Evolutionary conservation across 83 land plant genomes (phyloP), one percentile per base, ranked within the genome.

Genomic region (Diphasiastrum complanatum): DNA sequence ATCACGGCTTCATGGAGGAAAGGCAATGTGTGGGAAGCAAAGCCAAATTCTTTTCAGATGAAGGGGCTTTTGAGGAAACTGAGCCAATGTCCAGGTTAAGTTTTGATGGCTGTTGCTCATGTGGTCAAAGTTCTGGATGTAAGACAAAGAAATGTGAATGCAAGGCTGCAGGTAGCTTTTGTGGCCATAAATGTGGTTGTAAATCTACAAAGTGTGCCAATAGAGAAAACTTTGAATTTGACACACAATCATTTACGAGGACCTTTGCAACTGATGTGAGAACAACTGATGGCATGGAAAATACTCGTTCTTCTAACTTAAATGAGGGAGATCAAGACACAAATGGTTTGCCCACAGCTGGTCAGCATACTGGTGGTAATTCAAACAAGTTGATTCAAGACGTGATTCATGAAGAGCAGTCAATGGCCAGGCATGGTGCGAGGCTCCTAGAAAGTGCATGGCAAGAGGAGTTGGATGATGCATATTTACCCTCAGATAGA

Each of bases 101-200:
- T n/a, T n/a, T n/a, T n/a, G n/a, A n/a, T n/a, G n/a, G n/a, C 0
- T 84, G 95, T 69, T 92, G 98, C 70, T 51, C 83, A 5, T 93
- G 98, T 52, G 64, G 79, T 37, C 74, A 61, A 23, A 22, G 4
- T 24, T 89, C 91, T 2, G 75, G 66, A 6, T 93, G 98, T 68
- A 93, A 89, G 51, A 85, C 86, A 8, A 75, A 14, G 38, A 89
- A 80, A 72, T 95, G 99, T 58, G 75, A 76, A 36, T 93, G 99
- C 69, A 75, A 81, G 40, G 79, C 82, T 43, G 68, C 56, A 27
- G 85, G 81, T 29, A 66, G 61, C 4, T 11, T 27, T 2, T 95
- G 99, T 65, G 82, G 85, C 0, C 19, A 53, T 34, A 55, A 75
- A 6, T 95, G 97, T 68, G 68, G 82, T 1, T 95, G 99, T 50